Evolutionary conservation across 768 basidiomycete genomes (phyloP).

Genomic region (Boletellus ananas): DNA sequence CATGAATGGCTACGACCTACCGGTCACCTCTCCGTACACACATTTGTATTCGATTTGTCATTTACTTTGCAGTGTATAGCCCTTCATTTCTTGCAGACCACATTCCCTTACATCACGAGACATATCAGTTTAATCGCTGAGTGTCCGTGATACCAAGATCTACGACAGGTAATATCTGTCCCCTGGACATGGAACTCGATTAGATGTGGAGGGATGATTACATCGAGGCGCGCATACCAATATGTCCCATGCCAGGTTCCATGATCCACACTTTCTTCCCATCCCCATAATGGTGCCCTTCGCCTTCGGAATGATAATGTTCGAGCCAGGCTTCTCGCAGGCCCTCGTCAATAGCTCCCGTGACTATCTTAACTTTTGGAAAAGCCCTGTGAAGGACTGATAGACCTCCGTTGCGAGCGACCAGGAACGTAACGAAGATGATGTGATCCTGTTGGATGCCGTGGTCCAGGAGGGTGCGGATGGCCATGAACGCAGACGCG

Average conservation of each 20-base stretch:
- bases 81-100: conserved; percentile 10
- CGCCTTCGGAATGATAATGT: conserved; percentile 47
- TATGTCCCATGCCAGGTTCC: conserved; percentile 87
- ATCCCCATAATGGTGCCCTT: conserved; percentile 38
- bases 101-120: conserved; percentile 6
- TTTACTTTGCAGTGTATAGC: conserved; percentile 14
- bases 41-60: conserved; percentile 6
- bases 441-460: conserved; percentile 82
- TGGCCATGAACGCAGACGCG: conserved; percentile 91
- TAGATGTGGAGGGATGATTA: neutral
- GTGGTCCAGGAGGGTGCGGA: conserved; percentile 90
- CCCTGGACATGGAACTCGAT: conserved; percentile 21
- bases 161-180: conserved; percentile 40
- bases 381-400: conserved; percentile 78
- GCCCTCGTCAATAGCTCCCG: conserved; percentile 75
- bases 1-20: conserved; percentile 5
- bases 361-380: conserved; percentile 79
- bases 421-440: conserved; percentile 86
- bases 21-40: neutral
- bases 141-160: conserved; percentile 12
- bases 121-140: conserved; percentile 1
- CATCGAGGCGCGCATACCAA: conserved; percentile 46
- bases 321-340: conserved; percentile 74
- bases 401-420: conserved; percentile 78
- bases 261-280: conserved; percentile 76